Conservation (phyloP, 2,329 filamentous ascomycete species). For the Lizonia empirigonia region DNA sequence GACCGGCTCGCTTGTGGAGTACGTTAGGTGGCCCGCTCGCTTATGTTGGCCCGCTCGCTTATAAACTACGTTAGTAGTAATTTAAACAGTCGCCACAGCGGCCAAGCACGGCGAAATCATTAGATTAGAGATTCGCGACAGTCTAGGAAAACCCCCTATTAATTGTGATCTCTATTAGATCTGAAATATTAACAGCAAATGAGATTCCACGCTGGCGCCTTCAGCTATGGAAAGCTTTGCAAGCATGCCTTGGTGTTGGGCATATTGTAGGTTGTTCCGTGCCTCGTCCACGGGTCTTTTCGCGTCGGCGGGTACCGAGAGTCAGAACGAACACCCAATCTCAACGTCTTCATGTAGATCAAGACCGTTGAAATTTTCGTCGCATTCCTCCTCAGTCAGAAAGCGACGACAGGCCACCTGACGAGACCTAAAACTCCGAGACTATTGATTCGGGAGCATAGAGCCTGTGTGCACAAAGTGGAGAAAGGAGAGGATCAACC, state of each 20-base stretch:
- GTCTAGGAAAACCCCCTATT: no score
- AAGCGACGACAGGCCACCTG: constrained; percentile 8
- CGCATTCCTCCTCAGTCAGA: constrained; percentile 4
- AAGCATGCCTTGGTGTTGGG: constrained; percentile 10
- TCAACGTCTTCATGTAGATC: constrained; percentile 18
- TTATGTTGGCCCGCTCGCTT: no score
- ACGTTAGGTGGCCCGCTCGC: no score
- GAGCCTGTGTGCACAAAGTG: constrained; percentile 12
- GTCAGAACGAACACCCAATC: constrained; percentile 10
- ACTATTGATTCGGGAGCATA: constrained; percentile 22
- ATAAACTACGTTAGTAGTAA: no score
- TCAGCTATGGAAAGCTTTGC: background rate
- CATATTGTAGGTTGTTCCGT: constrained; percentile 13
- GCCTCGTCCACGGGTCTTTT: constrained; percentile 21
- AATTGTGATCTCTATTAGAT: constrained; percentile 7
- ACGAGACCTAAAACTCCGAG: constrained; percentile 3
- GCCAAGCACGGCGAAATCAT: no score
- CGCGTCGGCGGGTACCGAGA: constrained; percentile 18
- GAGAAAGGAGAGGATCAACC: constrained; percentile 14
- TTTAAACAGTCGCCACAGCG: no score
- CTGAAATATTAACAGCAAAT: constrained; percentile 10
- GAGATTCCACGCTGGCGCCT: constrained; percentile 8
- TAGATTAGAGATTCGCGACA: no score
- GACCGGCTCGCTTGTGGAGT: no score
- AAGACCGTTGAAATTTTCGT: constrained; percentile 21